Percentiles rank a stretch among this genome's conserved stretches.
Evolutionary conservation across 331 rosid species (phyloP).

Genomic region (Erythrophleum ivorense): DNA sequence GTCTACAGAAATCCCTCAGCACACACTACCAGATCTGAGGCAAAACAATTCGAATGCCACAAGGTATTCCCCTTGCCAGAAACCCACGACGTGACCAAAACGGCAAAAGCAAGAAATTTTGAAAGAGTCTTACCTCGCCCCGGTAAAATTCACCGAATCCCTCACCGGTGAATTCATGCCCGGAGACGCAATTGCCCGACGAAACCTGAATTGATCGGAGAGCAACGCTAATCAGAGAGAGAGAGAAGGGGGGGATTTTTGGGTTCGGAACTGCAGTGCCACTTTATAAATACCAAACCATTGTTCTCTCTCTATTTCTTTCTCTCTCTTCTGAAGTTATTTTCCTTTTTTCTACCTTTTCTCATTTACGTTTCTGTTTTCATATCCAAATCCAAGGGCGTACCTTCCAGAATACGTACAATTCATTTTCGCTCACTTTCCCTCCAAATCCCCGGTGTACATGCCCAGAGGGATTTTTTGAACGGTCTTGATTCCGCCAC

Average conservation of each 20-base stretch:
- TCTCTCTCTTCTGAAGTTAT: neutral
- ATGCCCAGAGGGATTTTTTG: neutral
- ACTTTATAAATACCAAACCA: slow-evolving; percentile 46
- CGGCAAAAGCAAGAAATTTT: slow-evolving; percentile 38
- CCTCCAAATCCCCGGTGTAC: slow-evolving; percentile 53
- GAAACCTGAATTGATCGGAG: slow-evolving; percentile 44
- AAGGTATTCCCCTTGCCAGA: neutral
- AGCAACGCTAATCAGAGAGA: slow-evolving; percentile 14
- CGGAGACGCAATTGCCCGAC: slow-evolving; percentile 38
- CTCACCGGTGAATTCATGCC: slow-evolving; percentile 21
- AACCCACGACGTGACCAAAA: slow-evolving; percentile 12
- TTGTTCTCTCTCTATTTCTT: slow-evolving; percentile 24
- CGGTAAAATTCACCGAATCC: slow-evolving; percentile 36
- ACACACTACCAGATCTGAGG: slow-evolving; percentile 65
- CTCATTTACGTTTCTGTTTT: neutral
- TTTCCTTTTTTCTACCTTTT: neutral
- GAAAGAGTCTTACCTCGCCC: slow-evolving; percentile 61
- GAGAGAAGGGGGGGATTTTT: neutral
- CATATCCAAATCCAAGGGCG: neutral
- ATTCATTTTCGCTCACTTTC: slow-evolving; percentile 37
- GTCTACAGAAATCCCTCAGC: slow-evolving; percentile 22
- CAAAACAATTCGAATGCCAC: slow-evolving; percentile 41
- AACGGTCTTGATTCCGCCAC: slow-evolving; percentile 39
- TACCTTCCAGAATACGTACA: neutral
- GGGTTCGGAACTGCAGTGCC: slow-evolving; percentile 38